phyloP scores from a whole-genome alignment of 345 rosid species.

The Bruguiera sexangula region DNA sequence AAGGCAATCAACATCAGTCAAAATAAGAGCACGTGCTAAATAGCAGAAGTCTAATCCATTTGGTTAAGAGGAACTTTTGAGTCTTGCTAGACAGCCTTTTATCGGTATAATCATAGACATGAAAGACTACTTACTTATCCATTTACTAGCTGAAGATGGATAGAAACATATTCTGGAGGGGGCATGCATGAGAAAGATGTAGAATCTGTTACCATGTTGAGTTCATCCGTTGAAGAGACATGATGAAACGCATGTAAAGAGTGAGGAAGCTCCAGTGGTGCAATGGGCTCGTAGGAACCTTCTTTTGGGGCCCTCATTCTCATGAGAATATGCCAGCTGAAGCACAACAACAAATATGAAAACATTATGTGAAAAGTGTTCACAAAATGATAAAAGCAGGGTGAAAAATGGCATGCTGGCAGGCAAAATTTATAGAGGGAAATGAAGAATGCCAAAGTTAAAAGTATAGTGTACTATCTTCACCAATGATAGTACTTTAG shows the following conservation, averaged over 20 bases:
- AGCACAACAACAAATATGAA: slow-evolving; percentile 9
- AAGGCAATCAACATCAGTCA: not conserved
- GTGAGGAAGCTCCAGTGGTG: slow-evolving; percentile 89
- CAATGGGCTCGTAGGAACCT: slow-evolving; percentile 82
- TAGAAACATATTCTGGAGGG: slow-evolving; percentile 2
- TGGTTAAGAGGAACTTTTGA: not conserved
- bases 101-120: not conserved
- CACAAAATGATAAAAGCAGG: not conserved
- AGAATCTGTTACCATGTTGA: slow-evolving; percentile 46
- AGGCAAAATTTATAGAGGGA: not conserved
- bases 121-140: not conserved
- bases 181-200: not conserved
- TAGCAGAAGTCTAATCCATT: no score
- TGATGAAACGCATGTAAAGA: slow-evolving; percentile 86
- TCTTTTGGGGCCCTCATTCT: slow-evolving; percentile 71
- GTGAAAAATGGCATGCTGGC: not conserved
- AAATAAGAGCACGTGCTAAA: not conserved
- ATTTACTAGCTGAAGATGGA: not conserved
- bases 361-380: not conserved
- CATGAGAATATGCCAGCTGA: slow-evolving; percentile 93
- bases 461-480: not conserved
- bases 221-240: slow-evolving; percentile 65
- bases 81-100: not conserved
- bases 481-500: not conserved
- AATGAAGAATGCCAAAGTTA: not conserved